A percentile compares a stretch with the other conserved stretches of the same genome.
Evolutionary conservation across 2,329 filamentous ascomycete genomes (phyloP).

Genomic region (Mycosphaerella arachidis): DNA sequence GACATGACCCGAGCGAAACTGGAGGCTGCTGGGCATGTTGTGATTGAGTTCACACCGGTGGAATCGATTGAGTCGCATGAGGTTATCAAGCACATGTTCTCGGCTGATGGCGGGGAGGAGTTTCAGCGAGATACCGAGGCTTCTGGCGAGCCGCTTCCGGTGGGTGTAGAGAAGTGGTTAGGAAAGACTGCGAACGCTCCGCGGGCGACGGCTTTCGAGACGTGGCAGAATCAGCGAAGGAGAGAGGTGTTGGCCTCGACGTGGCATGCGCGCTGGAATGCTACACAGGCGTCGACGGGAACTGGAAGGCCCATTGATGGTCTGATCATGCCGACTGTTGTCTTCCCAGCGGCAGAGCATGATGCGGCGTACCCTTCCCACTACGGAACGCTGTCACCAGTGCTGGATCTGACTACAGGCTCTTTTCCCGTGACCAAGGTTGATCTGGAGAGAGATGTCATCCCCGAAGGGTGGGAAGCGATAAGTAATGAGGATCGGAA

Average conservation of each 20-base stretch:
- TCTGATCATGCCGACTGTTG: conserved; percentile 14
- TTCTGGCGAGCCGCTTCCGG: conserved; percentile 12
- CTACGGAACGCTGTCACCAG: conserved; percentile 11
- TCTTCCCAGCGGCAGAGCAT: conserved; percentile 14
- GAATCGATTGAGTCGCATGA: conserved; percentile 11
- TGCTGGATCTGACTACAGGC: conserved; percentile 14
- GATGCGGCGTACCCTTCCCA: conserved; percentile 11
- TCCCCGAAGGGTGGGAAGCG: conserved; percentile 3
- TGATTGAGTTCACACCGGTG: conserved; percentile 12
- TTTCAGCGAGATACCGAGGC: conserved; percentile 12
- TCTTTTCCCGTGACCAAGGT: conserved; percentile 19
- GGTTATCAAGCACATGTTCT: conserved; percentile 13
- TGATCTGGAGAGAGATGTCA: conserved; percentile 12
- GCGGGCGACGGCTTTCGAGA: conserved; percentile 11
- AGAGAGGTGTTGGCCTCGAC: conserved; percentile 8
- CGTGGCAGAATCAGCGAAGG: conserved; percentile 13
- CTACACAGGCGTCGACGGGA: conserved; percentile 4
- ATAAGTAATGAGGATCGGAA: conserved; percentile 11
- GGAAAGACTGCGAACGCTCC: conserved; percentile 9
- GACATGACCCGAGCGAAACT: conserved; percentile 9
- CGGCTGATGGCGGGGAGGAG: conserved; percentile 15
- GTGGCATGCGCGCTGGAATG: conserved; percentile 16
- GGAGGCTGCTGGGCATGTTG: conserved; percentile 10
- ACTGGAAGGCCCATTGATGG: conserved; percentile 16
- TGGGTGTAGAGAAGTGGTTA: conserved; percentile 8